Base-by-base conservation (phyloP, 2,329 filamentous ascomycete genomes). In the Alternaria hordeiaustralica region DNA sequence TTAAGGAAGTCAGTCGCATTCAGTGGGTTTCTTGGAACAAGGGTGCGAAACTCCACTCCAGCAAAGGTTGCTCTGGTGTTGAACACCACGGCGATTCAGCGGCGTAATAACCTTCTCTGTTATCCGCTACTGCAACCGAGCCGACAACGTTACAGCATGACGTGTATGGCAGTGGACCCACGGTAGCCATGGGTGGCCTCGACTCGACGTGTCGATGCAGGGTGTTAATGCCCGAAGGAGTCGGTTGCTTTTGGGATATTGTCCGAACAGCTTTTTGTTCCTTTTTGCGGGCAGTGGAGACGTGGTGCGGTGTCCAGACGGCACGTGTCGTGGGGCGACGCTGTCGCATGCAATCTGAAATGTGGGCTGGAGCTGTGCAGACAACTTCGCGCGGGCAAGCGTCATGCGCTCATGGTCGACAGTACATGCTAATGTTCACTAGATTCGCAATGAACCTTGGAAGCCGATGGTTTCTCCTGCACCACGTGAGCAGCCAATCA, bases 61-160 rank as follows among this genome's bases (percentile, higher is more conserved):
- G 28, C 26, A 28, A 51, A 44, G 45, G 21, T 20, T 50, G 18
- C 20, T 15, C 15, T 56, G 33, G 47, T 62, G 60, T 62, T 53
- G 60, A 46, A 47, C 55, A 26, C 23, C 18, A 41, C 46, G 46
- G 46, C 55, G 47, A 47, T 20, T 58, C 47, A 58, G 47, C 55
- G 60, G 60, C 60, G 28, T 43, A 43, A 28, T 46, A 30, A 36
- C 18, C 18, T 43, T 28, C 23, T 10, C 46, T 51, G 41, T 43
- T 58, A 33, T 44, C 46, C 55, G 28, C 55, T 59, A 62, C 55
- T 62, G 47, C 55, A 45, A 45, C 60, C 60, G 60, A 61, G 51
- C 55, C 43, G 49, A 46, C 28, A 47, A 47, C 23, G 55, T 54
- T 59, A 36, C 43, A 47, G 56, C 43, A 62, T 62, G 60, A 62